Evolutionary conservation across 1,284 basidiomycete genomes (phyloP).

Genomic region (Ganoderma sp.): DNA sequence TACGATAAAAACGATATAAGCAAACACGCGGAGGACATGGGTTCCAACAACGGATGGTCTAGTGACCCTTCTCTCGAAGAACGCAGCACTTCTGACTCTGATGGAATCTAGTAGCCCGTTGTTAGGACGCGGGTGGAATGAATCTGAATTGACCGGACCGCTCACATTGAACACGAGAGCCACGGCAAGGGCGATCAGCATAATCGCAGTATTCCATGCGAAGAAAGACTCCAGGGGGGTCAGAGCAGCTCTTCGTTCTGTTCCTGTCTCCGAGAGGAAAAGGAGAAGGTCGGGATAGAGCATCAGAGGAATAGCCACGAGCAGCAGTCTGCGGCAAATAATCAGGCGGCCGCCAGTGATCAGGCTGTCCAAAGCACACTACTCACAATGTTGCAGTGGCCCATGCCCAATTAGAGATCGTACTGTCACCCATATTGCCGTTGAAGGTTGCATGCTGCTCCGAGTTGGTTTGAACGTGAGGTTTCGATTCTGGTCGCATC

Average conservation of each 20-base stretch:
- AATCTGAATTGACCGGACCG: conserved; percentile 9
- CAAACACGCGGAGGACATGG: conserved; percentile 57
- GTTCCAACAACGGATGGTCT: conserved; percentile 67
- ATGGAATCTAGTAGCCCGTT: conserved; percentile 31
- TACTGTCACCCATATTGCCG: conserved; percentile 31
- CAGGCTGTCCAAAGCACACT: neutral
- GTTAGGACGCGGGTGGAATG: conserved; percentile 34
- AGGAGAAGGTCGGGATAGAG: conserved; percentile 66
- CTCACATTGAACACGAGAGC: conserved; percentile 65
- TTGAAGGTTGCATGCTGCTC: conserved; percentile 18
- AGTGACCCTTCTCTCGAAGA: conserved; percentile 6
- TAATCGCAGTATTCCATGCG: conserved; percentile 63
- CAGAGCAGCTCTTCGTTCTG: conserved; percentile 51
- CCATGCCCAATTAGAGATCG: conserved; percentile 55
- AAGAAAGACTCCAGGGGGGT: conserved; percentile 73
- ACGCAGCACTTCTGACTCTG: conserved; percentile 12
- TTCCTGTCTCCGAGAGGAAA: conserved; percentile 56
- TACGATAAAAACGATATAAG: conserved; percentile 69
- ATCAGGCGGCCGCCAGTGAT: neutral
- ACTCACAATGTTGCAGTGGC: conserved; percentile 48
- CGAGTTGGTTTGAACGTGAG: conserved; percentile 5
- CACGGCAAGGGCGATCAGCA: conserved; percentile 58
- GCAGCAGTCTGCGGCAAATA: conserved; percentile 44
- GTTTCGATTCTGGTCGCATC: neutral
- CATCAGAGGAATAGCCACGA: conserved; percentile 52